A percentile compares a stretch with the other conserved stretches of the same genome.
These are phyloP conservation scores for Takashimella koratensis DNA, from an alignment of 1,284 basidiomycete genomes.

Conservation along the genomic window DNA sequence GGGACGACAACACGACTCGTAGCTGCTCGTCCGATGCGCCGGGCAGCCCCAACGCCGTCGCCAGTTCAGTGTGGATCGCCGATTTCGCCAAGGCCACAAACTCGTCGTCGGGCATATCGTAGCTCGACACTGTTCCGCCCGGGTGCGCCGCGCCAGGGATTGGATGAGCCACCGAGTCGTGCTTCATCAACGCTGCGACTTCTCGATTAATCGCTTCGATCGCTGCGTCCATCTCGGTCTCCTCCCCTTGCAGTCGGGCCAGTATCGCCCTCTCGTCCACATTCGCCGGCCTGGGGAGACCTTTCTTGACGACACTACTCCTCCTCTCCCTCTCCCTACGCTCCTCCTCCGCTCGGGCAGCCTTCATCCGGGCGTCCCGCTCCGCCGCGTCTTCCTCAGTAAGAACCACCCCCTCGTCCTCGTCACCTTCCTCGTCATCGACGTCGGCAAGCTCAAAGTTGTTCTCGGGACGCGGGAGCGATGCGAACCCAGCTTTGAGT, in stretches of 20 bases:
- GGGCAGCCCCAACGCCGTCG: slow-evolving; percentile 73
- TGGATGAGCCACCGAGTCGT: slow-evolving; percentile 85
- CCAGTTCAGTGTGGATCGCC: slow-evolving; percentile 76
- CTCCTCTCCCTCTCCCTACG: slow-evolving; percentile 72
- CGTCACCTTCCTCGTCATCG: slow-evolving; percentile 60
- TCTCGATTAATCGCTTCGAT: slow-evolving; percentile 66
- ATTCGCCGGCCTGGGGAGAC: slow-evolving; percentile 79
- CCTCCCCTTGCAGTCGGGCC: slow-evolving; percentile 51
- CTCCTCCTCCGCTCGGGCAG: slow-evolving; percentile 71
- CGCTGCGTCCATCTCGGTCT: slow-evolving; percentile 53
- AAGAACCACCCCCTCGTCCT: slow-evolving; percentile 48
- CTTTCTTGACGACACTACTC: slow-evolving; percentile 74
- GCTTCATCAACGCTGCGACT: slow-evolving; percentile 71
- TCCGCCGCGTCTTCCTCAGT: slow-evolving; percentile 87
- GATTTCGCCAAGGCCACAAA: slow-evolving; percentile 68
- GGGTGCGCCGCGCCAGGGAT: slow-evolving; percentile 76
- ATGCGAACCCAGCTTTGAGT: slow-evolving; percentile 75
- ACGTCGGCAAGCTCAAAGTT: slow-evolving; percentile 95
- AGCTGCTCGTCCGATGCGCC: slow-evolving; percentile 74
- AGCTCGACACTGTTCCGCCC: slow-evolving; percentile 67
- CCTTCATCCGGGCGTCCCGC: slow-evolving; percentile 72
- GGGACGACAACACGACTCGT: slow-evolving; percentile 63
- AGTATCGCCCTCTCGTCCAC: slow-evolving; percentile 69
- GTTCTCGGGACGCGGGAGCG: slow-evolving; percentile 89
- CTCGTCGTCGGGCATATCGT: slow-evolving; percentile 74